Base-by-base conservation (phyloP, 768 basidiomycete species). In the Tylopilus sp. region DNA sequence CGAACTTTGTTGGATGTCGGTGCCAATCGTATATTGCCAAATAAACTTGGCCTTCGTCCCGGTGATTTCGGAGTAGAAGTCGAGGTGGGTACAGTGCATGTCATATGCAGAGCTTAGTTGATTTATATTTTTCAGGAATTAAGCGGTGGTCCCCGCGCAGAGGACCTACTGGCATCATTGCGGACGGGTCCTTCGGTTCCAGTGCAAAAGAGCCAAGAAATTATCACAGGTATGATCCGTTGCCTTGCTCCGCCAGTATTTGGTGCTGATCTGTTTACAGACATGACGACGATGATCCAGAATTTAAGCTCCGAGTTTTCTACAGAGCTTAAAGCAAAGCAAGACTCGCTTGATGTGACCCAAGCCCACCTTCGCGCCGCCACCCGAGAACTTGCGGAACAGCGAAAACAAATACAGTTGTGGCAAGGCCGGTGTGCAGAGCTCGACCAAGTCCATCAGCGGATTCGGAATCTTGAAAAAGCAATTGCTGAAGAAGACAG, bases 51-150 rank as follows among this genome's bases (percentile, higher is more conserved):
- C 4, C 72, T 99, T 63, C 80, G 91, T 48, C 90, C 97, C 3
- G 92, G 87, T 9, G 97, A 99, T 69, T 99, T 95, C 65, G 97
- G 97, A 17, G 83, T 98, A 4, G 92, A 95, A 66, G 85, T 85
- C 12, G 92, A 95, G 76, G 95, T 90, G 61, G 56, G 83, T 68
- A 7, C 19, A 9, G 4, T 13, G 25, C 36, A 46, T 21, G 47
- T n/a, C 28, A 5, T 49, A 24, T 46, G 17, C 7, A 19, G 12
- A 34, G 17, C 30, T 61, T 33, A 58, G 25, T 22, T 43, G n/a
- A n/a, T n/a, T n/a, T n/a, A n/a, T 43, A 9, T 55, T 10, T 28
- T 55, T 28, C 51, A 89, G 88, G 89, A 89, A 56, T 67, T 90
- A 24, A 86, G 77, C 48, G 82, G 83, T 43, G 85, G 83, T 11